Conservation (phyloP, 2,329 filamentous ascomycete species). For the Diaporthe ilicicola region DNA sequence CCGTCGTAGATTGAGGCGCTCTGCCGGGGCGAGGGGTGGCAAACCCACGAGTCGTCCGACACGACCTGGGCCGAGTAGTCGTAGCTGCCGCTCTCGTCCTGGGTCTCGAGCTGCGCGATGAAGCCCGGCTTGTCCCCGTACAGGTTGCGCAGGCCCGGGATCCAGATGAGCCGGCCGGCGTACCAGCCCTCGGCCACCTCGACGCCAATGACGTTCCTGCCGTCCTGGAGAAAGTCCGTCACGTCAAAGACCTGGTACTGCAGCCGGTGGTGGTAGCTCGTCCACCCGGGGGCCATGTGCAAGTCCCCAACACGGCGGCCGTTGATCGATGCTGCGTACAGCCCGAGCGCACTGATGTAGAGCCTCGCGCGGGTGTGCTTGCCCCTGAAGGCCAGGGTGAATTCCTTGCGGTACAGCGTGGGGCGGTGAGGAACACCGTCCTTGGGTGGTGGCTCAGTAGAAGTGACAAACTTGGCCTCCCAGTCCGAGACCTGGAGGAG, state of each 20-base stretch:
- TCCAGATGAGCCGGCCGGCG: conserved; percentile 48
- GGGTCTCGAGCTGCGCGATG: conserved; percentile 42
- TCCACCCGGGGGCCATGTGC: conserved; percentile 53
- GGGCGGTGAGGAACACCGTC: conserved; percentile 28
- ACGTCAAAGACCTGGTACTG: conserved; percentile 56
- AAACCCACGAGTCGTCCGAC: conserved; percentile 44
- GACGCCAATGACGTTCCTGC: conserved; percentile 52
- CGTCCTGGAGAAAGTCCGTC: conserved; percentile 42
- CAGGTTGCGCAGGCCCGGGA: conserved; percentile 39
- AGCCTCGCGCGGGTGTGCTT: conserved; percentile 26
- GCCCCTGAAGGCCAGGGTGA: background rate
- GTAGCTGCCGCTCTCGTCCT: conserved; percentile 32
- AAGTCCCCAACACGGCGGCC: conserved; percentile 42
- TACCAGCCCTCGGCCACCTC: conserved; percentile 64
- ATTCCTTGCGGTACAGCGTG: conserved; percentile 25
- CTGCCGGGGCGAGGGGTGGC: conserved; percentile 33
- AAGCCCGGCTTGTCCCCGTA: conserved; percentile 44
- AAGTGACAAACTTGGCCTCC: conserved; percentile 31
- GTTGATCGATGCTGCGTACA: conserved; percentile 50
- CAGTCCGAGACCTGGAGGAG: conserved; percentile 28
- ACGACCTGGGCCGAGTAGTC: conserved; percentile 34
- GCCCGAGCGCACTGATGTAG: conserved; percentile 45
- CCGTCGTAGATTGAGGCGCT: conserved; percentile 42
- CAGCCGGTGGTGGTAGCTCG: conserved; percentile 52
- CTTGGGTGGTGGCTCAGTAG: conserved; percentile 3